Base-by-base conservation (phyloP, 805 yeast genomes). In the Naumovozyma baii region DNA sequence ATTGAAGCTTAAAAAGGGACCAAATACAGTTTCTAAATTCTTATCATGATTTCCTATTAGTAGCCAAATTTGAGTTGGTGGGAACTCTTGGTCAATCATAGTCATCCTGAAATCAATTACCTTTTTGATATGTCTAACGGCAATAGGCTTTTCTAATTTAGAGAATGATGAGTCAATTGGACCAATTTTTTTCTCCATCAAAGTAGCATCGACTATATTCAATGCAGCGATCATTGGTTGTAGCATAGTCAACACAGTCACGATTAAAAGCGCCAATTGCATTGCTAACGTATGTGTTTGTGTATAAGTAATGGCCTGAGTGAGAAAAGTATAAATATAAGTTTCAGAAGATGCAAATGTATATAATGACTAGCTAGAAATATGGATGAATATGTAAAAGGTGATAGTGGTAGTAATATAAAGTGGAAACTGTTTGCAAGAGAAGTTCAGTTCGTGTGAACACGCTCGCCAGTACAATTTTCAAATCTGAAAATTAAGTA, bases 1-100 rank as follows among this genome's bases (percentile, higher is more conserved):
- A n/a, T 44, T 45, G n/a, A 49, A 37, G 9, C 36, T 36, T 7
- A 22, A 7, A 7, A 7, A 7, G 25, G 57, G 52, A 25, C 46
- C 39, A 15, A 48, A 39, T 19, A 50, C 40, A 15, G 45, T 39
- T 35, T 59, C 63, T 37, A 55, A 36, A 17, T 45, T 44, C n/a
- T 33, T 41, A 8, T 43, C 48, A n/a, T 55, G 51, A 28, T 47
- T 34, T 13, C 62, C 62, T 16, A 58, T 31, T 22, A 58, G 41
- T 25, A 59, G 28, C n/a, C 44, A 31, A 15, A 50, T 45, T 37
- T 52, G 55, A n/a, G 47, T 42, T n/a, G 55, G 55, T 2, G 22
- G 18, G 17, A 40, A 44, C 3, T 38, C 45, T 3, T 17, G n/a
- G 5, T 42, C 25, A 4, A 40, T 39, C 17, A 55, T 40, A 12